Evolutionary conservation across 495 filamentous ascomycete species (phyloP).

Genomic region (Aspergillus panamensis): DNA sequence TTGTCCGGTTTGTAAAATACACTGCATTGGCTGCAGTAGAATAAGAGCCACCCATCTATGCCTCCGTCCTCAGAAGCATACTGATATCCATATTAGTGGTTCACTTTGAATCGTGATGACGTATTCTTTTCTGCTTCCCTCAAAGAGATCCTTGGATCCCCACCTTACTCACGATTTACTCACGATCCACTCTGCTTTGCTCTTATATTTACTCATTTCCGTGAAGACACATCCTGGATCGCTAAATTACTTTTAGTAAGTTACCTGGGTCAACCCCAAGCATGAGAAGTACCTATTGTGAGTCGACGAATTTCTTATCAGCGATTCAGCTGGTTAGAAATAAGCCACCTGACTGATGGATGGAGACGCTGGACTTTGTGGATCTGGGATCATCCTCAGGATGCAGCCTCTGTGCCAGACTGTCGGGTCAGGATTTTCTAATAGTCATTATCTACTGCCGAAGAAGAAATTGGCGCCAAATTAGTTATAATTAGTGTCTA

Average conservation of each 20-base stretch:
- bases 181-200: neutral
- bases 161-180: neutral
- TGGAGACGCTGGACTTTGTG: conserved; percentile 16
- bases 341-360: conserved; percentile 14
- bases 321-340: conserved; percentile 1
- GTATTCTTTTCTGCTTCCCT: neutral
- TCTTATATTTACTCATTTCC: neutral
- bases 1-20: conserved; percentile 16
- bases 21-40: neutral
- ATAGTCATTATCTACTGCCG: neutral
- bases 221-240: neutral
- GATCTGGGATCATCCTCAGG: conserved; percentile 27
- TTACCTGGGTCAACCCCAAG: neutral
- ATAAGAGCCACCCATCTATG: neutral
- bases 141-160: neutral
- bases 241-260: neutral
- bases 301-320: neutral
- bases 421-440: conserved; percentile 30
- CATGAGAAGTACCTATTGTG: neutral
- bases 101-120: neutral
- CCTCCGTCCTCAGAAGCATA: no score
- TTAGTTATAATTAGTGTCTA: no score
- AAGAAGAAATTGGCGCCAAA: neutral
- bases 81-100: no score
- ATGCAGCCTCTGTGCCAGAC: conserved; percentile 31